phyloP scores from a whole-genome alignment of 768 basidiomycete genomes.

The Paxillus rubicundulus region DNA sequence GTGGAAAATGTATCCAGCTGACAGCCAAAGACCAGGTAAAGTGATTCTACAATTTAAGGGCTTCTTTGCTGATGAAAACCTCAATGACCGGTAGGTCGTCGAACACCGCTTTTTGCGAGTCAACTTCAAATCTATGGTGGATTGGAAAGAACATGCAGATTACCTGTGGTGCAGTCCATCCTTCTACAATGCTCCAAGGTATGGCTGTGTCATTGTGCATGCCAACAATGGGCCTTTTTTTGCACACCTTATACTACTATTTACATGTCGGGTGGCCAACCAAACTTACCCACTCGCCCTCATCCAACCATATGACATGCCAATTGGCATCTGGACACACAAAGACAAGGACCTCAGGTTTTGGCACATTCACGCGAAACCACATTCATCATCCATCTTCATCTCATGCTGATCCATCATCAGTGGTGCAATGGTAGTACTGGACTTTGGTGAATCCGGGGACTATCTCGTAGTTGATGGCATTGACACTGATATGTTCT shows the following conservation, averaged over 20 bases:
- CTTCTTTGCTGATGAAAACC: background rate
- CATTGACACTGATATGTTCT: constrained; percentile 32
- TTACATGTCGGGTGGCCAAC: constrained; percentile 11
- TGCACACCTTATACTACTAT: constrained; percentile 17
- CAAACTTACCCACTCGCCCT: constrained; percentile 9
- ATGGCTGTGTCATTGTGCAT: constrained; percentile 29
- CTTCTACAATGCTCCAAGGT: constrained; percentile 10
- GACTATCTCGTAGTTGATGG: constrained; percentile 29
- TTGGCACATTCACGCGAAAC: constrained; percentile 10
- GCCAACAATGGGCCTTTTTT: constrained; percentile 14
- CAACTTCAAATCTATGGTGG: constrained; percentile 17
- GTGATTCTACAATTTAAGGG: no score
- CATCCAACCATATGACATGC: constrained; percentile 16
- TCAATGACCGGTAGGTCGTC: background rate
- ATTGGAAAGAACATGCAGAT: constrained; percentile 11
- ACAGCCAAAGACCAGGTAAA: no score
- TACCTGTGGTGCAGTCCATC: constrained; percentile 12
- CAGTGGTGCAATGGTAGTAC: constrained; percentile 25
- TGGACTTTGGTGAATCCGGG: constrained; percentile 13
- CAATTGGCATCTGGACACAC: background rate
- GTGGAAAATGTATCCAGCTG: no score
- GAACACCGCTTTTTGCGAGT: no score
- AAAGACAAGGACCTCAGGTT: constrained; percentile 26
- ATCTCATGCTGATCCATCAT: constrained; percentile 30
- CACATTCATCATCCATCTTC: constrained; percentile 14